These are phyloP conservation scores for Telopea speciosissima DNA, from an alignment of 177 flowering plant species.

Conservation along the genomic window DNA sequence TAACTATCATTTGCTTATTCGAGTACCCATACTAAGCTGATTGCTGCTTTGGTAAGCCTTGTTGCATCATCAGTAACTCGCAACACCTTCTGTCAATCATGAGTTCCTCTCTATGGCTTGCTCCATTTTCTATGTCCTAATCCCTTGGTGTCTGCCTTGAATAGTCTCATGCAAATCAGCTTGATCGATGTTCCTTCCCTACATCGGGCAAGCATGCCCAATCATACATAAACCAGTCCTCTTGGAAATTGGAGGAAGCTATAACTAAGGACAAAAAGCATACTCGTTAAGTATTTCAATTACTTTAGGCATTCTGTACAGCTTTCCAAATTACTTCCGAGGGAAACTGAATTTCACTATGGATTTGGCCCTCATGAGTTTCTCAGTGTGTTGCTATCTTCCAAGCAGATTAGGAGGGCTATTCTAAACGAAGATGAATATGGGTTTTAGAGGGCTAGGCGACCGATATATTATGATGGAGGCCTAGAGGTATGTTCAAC, in stretches of 20 bases:
- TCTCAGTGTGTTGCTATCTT: not conserved
- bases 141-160: not conserved
- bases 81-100: not conserved
- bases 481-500: constrained; percentile 59
- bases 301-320: not conserved
- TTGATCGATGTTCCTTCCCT: not conserved
- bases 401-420: constrained; percentile 68
- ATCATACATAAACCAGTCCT: not conserved
- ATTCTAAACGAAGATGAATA: constrained; percentile 82
- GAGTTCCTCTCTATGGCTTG: not conserved
- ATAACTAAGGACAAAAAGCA: not conserved
- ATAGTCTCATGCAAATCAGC: not conserved
- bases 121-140: not conserved
- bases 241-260: not conserved
- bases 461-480: constrained; percentile 80
- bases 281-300: not conserved
- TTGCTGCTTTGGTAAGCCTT: not conserved
- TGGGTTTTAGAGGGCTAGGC: constrained; percentile 67
- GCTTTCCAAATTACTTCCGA: not conserved
- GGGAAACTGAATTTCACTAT: too few species aligned
- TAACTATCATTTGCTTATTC: too few species aligned
- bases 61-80: not conserved
- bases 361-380: not conserved
- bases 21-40: too few species aligned
- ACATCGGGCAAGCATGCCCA: too few species aligned